These are phyloP conservation scores for Kingdonia uniflora DNA, from an alignment of 164 flowering plant genomes.

Conservation along the genomic window DNA sequence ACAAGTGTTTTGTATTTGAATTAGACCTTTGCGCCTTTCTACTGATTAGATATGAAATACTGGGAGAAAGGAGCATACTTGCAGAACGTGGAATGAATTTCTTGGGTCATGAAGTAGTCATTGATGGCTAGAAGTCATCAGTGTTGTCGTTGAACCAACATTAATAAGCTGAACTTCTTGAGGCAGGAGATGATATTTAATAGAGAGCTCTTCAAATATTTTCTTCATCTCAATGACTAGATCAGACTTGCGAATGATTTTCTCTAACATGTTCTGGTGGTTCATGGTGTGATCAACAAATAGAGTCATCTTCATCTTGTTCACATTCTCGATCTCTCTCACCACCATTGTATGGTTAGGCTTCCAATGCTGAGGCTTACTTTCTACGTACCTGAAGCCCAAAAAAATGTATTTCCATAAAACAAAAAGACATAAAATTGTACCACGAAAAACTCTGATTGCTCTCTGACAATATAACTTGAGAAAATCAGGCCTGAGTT, in stretches of 20 bases:
- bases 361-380: slow-evolving; percentile 65
- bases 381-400: slow-evolving; percentile 16
- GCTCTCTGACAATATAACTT: no score
- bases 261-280: slow-evolving; percentile 57
- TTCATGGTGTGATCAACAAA: slow-evolving; percentile 66
- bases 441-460: no score
- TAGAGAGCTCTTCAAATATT: slow-evolving; percentile 53
- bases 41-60: no score
- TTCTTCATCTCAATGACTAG: slow-evolving; percentile 53
- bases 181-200: slow-evolving; percentile 54
- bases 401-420: neutral
- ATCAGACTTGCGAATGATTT: slow-evolving; percentile 44
- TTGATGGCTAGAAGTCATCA: no score
- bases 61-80: no score
- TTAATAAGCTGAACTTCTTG: no score
- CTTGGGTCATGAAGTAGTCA: no score
- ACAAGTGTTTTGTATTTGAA: no score
- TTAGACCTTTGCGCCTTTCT: no score
- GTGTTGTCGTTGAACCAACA: no score
- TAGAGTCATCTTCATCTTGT: slow-evolving; percentile 65
- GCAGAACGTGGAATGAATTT: no score
- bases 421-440: neutral
- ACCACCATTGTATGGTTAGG: slow-evolving; percentile 40
- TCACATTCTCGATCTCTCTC: slow-evolving; percentile 60
- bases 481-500: no score